Evolutionary conservation across 768 basidiomycete genomes (phyloP).

Genomic region (Paxillus rubicundulus): DNA sequence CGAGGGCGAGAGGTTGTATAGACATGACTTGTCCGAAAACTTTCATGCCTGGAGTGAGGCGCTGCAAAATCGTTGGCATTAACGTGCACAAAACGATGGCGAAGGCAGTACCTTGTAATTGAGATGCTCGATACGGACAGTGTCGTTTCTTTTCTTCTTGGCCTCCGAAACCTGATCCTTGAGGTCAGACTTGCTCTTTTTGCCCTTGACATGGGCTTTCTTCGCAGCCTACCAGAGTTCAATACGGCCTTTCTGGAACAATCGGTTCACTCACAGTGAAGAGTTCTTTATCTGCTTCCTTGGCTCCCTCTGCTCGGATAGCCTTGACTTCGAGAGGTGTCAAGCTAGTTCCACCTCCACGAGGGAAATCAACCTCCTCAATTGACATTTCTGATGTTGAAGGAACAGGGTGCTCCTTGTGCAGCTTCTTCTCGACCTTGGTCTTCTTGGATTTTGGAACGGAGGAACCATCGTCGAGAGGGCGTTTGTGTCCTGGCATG

Average conservation of each 20-base stretch:
- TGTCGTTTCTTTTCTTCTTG: constrained; percentile 39
- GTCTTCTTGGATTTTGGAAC: constrained; percentile 58
- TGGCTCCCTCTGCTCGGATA: constrained; percentile 77
- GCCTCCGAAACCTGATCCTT: constrained; percentile 29
- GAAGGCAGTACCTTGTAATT: constrained; percentile 76
- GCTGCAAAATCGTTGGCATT: constrained; percentile 41
- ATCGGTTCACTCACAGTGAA: constrained; percentile 51
- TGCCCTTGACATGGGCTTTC: constrained; percentile 37
- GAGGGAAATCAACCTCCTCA: constrained; percentile 90
- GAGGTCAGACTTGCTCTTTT: constrained; percentile 49
- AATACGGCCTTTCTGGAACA: not conserved
- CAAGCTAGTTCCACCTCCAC: constrained; percentile 87
- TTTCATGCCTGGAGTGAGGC: constrained; percentile 79
- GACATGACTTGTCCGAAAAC: constrained; percentile 85
- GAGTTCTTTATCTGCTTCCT: constrained; percentile 80
- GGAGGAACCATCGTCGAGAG: constrained; percentile 51
- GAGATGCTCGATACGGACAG: constrained; percentile 80
- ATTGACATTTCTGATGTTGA: constrained; percentile 39
- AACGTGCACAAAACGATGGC: not conserved
- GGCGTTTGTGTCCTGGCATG: constrained; percentile 59
- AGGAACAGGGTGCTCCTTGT: constrained; percentile 28
- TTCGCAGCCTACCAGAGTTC: constrained; percentile 39
- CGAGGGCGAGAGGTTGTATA: constrained; percentile 83
- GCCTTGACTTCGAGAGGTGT: constrained; percentile 89
- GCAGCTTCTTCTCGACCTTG: constrained; percentile 39